Conservation (phyloP, 139 green algal genomes). For the Mychonastes homosphaera region DNA sequence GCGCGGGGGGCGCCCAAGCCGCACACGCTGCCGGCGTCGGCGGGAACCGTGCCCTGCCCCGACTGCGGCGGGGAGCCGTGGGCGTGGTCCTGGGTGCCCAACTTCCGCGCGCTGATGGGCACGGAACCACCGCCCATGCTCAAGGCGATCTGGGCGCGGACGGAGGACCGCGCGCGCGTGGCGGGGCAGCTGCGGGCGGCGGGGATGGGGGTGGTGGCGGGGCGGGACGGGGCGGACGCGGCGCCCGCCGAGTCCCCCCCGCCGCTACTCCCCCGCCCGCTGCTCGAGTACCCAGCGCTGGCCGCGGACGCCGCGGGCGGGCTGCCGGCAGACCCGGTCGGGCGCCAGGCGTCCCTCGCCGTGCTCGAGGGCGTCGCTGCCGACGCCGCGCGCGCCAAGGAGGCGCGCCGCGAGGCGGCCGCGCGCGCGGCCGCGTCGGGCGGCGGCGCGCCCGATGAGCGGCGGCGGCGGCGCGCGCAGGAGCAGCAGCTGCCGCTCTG, state of each 20-base stretch:
- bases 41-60: constrained; percentile 36
- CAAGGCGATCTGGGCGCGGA: constrained; percentile 19
- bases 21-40: constrained; percentile 10
- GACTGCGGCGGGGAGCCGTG: constrained; percentile 24
- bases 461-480: not conserved
- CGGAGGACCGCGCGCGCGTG: constrained; percentile 9
- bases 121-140: constrained; percentile 25
- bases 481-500: not conserved
- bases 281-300: constrained; percentile 20
- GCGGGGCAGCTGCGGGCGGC: not conserved
- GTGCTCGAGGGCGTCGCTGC: too few relatives aligned
- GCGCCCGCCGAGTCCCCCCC: not conserved
- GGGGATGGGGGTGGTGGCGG: not conserved
- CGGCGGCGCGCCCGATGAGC: not conserved
- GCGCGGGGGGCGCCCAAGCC: constrained; percentile 35
- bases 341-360: too few relatives aligned
- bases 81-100: constrained; percentile 24
- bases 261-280: not conserved
- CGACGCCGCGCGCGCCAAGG: too few relatives aligned
- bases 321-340: not conserved
- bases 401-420: too few relatives aligned
- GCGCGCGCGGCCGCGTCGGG: not conserved
- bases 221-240: too few relatives aligned
- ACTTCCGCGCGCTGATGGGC: constrained; percentile 28
- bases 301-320: not conserved